Conservation (phyloP, 2,329 filamentous ascomycete genomes). For the Ophiostoma triangulosporum region DNA sequence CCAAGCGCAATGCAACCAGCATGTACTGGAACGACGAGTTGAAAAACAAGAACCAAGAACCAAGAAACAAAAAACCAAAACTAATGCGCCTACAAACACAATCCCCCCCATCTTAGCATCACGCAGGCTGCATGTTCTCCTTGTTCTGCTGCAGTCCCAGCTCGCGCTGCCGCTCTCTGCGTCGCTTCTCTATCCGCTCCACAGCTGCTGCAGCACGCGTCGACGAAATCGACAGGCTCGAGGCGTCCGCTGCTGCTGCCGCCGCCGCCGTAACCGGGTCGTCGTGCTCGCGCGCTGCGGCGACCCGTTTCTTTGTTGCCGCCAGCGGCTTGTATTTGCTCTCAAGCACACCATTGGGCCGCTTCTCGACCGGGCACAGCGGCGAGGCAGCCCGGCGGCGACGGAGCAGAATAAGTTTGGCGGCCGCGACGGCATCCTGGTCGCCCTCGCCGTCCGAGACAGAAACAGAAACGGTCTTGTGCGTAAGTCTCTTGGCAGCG, state of each 20-base stretch:
- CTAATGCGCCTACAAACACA: background rate
- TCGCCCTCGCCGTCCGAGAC: background rate
- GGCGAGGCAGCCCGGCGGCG: conserved; percentile 8
- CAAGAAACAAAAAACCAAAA: background rate
- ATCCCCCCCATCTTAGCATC: background rate
- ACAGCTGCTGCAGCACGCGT: conserved; percentile 40
- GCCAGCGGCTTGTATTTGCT: background rate
- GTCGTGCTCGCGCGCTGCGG: background rate
- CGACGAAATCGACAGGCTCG: conserved; percentile 32
- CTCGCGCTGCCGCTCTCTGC: conserved; percentile 30
- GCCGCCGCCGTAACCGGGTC: background rate
- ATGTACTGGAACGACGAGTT: background rate
- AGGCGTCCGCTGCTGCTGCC: conserved; percentile 10
- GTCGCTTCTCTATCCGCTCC: conserved; percentile 39
- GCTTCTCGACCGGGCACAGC: conserved; percentile 7
- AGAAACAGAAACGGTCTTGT: background rate
- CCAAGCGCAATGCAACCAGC: background rate
- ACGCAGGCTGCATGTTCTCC: conserved; percentile 35
- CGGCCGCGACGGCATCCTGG: background rate
- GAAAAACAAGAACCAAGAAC: background rate
- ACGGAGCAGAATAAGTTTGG: background rate
- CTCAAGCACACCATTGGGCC: background rate
- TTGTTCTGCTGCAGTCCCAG: conserved; percentile 25
- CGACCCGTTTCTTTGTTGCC: background rate
- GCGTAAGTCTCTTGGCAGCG: background rate